phyloP scores from a whole-genome alignment of 1,284 basidiomycete species.

The Cryptococcus sp. region DNA sequence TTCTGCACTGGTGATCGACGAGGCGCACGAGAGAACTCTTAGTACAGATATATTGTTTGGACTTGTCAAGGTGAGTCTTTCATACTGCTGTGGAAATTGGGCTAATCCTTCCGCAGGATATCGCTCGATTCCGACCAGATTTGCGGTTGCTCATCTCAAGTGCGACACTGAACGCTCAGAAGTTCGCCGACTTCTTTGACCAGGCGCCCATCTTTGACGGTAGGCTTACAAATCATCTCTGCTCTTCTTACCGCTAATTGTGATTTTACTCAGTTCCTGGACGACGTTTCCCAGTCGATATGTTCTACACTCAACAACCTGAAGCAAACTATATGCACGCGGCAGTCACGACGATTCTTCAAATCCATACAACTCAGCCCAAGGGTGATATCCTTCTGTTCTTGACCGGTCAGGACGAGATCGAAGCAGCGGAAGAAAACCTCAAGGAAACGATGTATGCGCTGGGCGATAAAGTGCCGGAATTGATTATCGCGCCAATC shows the following conservation, averaged over 20 bases:
- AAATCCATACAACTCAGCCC: constrained; percentile 98
- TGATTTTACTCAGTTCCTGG: constrained; percentile 71
- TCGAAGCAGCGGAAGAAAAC: constrained; percentile 95
- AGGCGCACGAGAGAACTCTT: constrained; percentile 92
- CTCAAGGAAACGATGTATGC: constrained; percentile 92
- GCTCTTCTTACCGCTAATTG: neutral
- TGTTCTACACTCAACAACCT: constrained; percentile 96
- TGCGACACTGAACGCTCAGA: constrained; percentile 95
- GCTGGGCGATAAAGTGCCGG: constrained; percentile 91
- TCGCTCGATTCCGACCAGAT: constrained; percentile 93
- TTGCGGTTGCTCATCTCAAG: constrained; percentile 87
- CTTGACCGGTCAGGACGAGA: constrained; percentile 98
- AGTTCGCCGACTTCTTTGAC: constrained; percentile 95
- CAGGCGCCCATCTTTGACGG: constrained; percentile 90
- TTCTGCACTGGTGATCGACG: constrained; percentile 90
- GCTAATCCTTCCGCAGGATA: constrained; percentile 64
- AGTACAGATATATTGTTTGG: constrained; percentile 97
- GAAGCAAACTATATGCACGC: constrained; percentile 99
- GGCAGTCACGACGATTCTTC: constrained; percentile 97
- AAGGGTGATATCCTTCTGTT: constrained; percentile 98
- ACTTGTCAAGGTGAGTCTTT: constrained; percentile 80
- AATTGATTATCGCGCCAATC: constrained; percentile 94
- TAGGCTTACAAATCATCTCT: constrained; percentile 49
- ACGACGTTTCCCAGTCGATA: constrained; percentile 95
- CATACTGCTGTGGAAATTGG: neutral